A percentile compares a stretch with the other conserved stretches of the same genome.
Conservation (phyloP, 441 rosid genomes). For the Eutrema salsugineum region DNA sequence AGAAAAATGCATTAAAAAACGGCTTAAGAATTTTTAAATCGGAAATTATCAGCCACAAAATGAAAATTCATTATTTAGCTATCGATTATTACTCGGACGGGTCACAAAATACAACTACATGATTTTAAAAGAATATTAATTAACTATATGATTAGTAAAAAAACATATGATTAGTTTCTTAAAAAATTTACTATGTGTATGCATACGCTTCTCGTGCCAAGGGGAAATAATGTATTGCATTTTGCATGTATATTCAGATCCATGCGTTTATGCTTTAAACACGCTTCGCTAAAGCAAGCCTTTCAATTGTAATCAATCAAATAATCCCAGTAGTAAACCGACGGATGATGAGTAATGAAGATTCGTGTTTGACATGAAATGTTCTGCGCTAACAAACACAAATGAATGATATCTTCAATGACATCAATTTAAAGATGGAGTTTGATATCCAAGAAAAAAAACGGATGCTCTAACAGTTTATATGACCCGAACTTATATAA, state of each 20-base stretch:
- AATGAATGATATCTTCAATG: background rate
- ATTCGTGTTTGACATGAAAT: conserved; percentile 6
- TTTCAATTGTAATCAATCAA: conserved; percentile 1
- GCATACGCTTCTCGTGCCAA: background rate
- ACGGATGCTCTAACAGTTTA: too few relatives aligned
- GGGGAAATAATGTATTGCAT: background rate
- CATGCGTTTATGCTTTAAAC: conserved; percentile 20
- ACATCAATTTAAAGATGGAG: background rate
- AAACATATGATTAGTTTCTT: background rate
- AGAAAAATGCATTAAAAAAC: too few relatives aligned
- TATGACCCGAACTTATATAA: too few relatives aligned
- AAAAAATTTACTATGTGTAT: background rate
- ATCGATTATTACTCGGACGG: background rate
- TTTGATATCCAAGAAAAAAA: background rate
- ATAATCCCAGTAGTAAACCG: conserved; percentile 6
- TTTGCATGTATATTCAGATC: background rate
- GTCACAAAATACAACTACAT: background rate
- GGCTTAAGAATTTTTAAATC: background rate
- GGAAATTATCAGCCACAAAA: background rate
- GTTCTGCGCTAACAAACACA: background rate
- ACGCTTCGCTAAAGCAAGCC: conserved; percentile 1
- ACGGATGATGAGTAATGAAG: conserved; percentile 15
- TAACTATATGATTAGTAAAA: background rate
- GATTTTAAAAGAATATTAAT: background rate
- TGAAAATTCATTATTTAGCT: background rate